A percentile compares a stretch with the other conserved stretches of the same genome.
These are phyloP conservation scores for Pythium myriotylum DNA, from an alignment of 352 stramenopile species.

Conservation along the genomic window DNA sequence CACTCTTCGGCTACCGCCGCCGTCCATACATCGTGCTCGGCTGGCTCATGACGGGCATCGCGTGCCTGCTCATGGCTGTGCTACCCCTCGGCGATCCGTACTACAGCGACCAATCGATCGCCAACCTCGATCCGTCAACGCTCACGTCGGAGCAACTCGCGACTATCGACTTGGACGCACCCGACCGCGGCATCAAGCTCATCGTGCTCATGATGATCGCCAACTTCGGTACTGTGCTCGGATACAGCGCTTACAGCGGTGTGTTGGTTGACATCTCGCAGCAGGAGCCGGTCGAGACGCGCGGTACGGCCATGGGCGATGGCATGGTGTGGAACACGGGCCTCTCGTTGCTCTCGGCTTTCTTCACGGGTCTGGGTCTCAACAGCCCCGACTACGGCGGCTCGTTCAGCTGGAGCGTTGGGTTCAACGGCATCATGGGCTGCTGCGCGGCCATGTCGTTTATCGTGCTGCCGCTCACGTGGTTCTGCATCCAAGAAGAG, in stretches of 20 bases:
- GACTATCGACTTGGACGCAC: slow-evolving; percentile 46
- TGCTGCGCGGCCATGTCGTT: slow-evolving; percentile 40
- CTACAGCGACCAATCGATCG: slow-evolving; percentile 48
- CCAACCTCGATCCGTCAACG: slow-evolving; percentile 26
- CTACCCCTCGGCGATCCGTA: slow-evolving; percentile 49
- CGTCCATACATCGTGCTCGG: slow-evolving; percentile 49
- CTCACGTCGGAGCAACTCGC: slow-evolving; percentile 40
- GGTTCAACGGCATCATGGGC: slow-evolving; percentile 55
- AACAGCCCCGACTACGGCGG: slow-evolving; percentile 62
- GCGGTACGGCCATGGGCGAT: slow-evolving; percentile 38
- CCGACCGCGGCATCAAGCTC: slow-evolving; percentile 44
- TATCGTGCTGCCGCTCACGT: slow-evolving; percentile 39
- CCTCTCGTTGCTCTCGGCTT: slow-evolving; percentile 43
- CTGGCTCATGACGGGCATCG: slow-evolving; percentile 35
- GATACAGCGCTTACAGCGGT: slow-evolving; percentile 44
- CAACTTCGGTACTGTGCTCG: slow-evolving; percentile 52
- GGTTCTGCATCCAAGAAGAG: slow-evolving; percentile 59
- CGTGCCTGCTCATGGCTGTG: slow-evolving; percentile 40
- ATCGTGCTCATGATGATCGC: slow-evolving; percentile 61
- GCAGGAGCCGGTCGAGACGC: slow-evolving; percentile 44
- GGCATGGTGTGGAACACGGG: slow-evolving; percentile 24
- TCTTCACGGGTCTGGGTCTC: slow-evolving; percentile 59
- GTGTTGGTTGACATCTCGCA: slow-evolving; percentile 60
- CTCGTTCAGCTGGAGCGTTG: slow-evolving; percentile 47
- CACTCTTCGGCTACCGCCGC: slow-evolving; percentile 47